Evolutionary conservation across 1,284 basidiomycete genomes (phyloP), one percentile per base, ranked within the genome.

Genomic region (Cryptococcus deneoformans): DNA sequence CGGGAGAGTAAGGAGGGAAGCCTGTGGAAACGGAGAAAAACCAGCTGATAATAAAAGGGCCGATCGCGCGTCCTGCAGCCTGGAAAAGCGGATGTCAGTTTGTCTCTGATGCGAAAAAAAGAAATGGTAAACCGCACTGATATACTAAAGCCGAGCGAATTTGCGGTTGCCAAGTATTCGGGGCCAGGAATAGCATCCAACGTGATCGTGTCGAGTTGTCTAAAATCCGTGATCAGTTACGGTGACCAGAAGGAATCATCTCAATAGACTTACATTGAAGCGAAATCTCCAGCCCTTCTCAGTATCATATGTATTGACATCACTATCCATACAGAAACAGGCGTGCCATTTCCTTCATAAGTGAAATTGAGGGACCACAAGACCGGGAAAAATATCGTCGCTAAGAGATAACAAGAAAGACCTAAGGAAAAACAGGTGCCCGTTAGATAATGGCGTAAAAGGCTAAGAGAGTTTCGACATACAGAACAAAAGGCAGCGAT

Each of bases 71-170:
- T 3, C 66, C 65, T 2, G 68, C 34, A 4, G 68, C 65, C 69
- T 70, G 53, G 29, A 16, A 11, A 35, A 7, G 20, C 10, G n/a
- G 20, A 29, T 3, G 20, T 5, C 50, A 43, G 1, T 7, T 20
- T 29, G 5, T 24, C 35, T 43, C 14, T 36, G 20, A 52, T 43
- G 11, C 16, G 34, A 54, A 3, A 16, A n/a, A 29, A 20, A 10
- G 48, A 1, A 24, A 40, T 1, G 37, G 45, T 10, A 11, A 6
- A 11, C 59, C 69, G 64, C 52, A 68, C 69, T 0, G 70, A 69
- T n/a, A 63, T 48, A 45, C 70, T 71, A 62, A 75, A 73, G 0
- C 66, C 67, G 9, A 68, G 52, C 5, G 69, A 71, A 59, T 75
- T 75, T 1, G 72, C 72, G 46, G 68, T 65, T 9, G 69, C 71